A percentile compares a stretch with the other conserved stretches of the same genome.
These are phyloP conservation scores for Mrakia gelida DNA, from an alignment of 768 basidiomycete species.

Conservation along the genomic window DNA sequence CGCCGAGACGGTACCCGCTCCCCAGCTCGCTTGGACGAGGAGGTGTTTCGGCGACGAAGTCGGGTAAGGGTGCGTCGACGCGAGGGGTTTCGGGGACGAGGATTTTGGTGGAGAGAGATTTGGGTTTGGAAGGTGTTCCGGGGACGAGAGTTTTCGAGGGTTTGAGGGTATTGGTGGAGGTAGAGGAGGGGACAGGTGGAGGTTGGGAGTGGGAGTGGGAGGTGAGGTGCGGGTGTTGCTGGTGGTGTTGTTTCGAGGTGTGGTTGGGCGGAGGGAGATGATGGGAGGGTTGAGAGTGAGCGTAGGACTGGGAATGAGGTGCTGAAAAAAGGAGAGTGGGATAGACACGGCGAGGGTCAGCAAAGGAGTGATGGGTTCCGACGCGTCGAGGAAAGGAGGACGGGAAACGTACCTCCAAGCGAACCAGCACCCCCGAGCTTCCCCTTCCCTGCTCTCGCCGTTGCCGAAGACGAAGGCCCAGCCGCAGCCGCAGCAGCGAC, in stretches of 20 bases:
- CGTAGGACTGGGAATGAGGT: no score
- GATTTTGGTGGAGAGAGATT: not conserved
- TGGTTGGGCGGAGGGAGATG: no score
- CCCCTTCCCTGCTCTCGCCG: not conserved
- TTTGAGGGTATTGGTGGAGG: not conserved
- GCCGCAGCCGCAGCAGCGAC: conserved; percentile 3
- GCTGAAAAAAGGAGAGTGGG: no score
- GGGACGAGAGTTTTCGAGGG: not conserved
- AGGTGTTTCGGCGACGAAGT: conserved; percentile 1
- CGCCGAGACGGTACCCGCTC: not conserved
- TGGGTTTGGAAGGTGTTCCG: not conserved
- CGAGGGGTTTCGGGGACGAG: conserved; percentile 1
- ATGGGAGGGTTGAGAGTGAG: no score
- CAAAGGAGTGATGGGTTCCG: no score
- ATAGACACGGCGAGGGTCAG: no score
- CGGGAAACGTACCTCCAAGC: not conserved
- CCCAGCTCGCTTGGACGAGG: not conserved
- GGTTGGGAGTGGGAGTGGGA: not conserved
- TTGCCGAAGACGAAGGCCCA: not conserved
- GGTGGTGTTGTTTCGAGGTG: no score
- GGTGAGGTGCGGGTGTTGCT: not conserved
- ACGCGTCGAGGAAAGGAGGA: no score
- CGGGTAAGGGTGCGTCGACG: not conserved
- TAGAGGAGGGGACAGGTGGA: not conserved
- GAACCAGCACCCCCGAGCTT: not conserved